Evolutionary conservation across 2,329 filamentous ascomycete species (phyloP).

Genomic region (Aspergillus sp.): DNA sequence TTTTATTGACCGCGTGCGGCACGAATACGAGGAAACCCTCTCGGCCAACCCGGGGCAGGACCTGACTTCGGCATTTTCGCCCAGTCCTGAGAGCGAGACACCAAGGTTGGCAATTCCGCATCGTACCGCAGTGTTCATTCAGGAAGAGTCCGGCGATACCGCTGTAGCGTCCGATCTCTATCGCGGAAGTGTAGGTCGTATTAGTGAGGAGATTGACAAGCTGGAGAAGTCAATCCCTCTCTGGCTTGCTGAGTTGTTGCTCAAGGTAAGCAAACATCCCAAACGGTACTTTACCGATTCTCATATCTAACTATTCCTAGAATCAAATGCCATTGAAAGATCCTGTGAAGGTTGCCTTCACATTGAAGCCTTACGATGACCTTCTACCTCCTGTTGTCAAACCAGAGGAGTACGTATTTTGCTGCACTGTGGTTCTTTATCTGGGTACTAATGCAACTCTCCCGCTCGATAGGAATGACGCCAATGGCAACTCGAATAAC

Average conservation of each 20-base stretch:
- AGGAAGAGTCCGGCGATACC: conserved; percentile 62
- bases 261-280: conserved; percentile 52
- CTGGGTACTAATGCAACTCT: conserved; percentile 3
- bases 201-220: conserved; percentile 73
- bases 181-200: conserved; percentile 76
- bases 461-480: conserved; percentile 14
- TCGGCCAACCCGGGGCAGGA: conserved; percentile 36
- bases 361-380: conserved; percentile 77
- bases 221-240: conserved; percentile 84
- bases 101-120: conserved; percentile 43
- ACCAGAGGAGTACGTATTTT: conserved; percentile 59
- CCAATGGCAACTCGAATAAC: conserved; percentile 39
- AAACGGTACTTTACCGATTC: conserved; percentile 13
- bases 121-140: conserved; percentile 60
- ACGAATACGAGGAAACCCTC: conserved; percentile 46
- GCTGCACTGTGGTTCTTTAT: background rate
- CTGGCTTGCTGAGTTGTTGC: conserved; percentile 86
- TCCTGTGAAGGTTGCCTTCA: conserved; percentile 93
- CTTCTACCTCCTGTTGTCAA: conserved; percentile 70
- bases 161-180: conserved; percentile 79
- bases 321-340: conserved; percentile 84
- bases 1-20: conserved; percentile 44
- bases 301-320: conserved; percentile 36
- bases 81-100: conserved; percentile 44
- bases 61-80: conserved; percentile 39